phyloP scores from a whole-genome alignment of 176 grass and related monocot species.

The Ensete glaucum region DNA sequence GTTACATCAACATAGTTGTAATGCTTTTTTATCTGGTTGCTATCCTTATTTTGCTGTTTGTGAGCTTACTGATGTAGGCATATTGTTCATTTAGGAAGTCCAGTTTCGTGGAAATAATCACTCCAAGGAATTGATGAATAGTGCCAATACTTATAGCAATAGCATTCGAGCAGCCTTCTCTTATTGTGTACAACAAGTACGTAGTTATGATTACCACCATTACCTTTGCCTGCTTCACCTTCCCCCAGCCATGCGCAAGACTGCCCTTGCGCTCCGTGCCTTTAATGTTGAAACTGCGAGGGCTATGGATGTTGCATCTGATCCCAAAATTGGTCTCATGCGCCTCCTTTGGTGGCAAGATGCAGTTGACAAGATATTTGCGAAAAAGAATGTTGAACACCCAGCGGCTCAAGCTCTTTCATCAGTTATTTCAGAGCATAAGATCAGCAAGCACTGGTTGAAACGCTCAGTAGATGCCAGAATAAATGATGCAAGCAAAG shows the following conservation, averaged over 20 bases:
- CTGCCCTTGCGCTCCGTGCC: constrained; percentile 66
- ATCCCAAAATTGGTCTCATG: constrained; percentile 70
- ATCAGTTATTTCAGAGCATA: constrained; percentile 37
- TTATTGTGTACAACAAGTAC: constrained; percentile 71
- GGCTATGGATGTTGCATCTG: constrained; percentile 62
- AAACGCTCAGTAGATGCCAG: constrained; percentile 65
- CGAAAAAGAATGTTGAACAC: constrained; percentile 58
- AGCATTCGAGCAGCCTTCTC: constrained; percentile 52
- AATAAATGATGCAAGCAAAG: constrained; percentile 69
- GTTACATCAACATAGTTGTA: not conserved
- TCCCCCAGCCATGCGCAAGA: constrained; percentile 49
- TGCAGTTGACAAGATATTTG: constrained; percentile 49
- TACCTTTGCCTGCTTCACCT: constrained; percentile 92
- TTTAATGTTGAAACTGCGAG: constrained; percentile 81
- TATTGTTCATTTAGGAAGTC: not conserved
- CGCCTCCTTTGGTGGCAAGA: constrained; percentile 90
- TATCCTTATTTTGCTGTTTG: not conserved
- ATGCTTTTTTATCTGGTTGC: not conserved
- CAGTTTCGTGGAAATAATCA: not conserved
- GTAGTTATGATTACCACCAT: constrained; percentile 80
- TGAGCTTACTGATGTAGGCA: not conserved
- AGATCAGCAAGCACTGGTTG: constrained; percentile 83
- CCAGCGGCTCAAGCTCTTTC: constrained; percentile 58
- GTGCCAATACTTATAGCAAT: constrained; percentile 15
- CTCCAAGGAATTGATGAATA: constrained; percentile 33